Conservation (phyloP, 1,284 basidiomycete species). For the Apiotrichum veenhuisii region DNA sequence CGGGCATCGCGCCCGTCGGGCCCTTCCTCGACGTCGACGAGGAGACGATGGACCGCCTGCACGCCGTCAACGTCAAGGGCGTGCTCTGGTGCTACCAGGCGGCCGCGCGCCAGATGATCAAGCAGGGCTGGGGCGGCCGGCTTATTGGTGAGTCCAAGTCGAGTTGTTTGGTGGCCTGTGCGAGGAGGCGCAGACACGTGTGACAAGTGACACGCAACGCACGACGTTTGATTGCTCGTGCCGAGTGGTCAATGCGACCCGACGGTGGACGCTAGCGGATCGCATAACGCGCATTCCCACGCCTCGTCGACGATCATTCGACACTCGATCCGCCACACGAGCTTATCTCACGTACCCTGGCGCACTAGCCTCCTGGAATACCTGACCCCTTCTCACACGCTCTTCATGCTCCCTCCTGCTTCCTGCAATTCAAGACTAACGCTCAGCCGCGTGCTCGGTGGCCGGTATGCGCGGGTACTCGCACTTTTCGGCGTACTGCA, state of each 20-base stretch:
- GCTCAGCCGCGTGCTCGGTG: conserved; percentile 11
- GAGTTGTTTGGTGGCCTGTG: neutral
- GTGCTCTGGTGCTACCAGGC: conserved; percentile 49
- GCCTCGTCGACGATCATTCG: no score
- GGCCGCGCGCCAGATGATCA: conserved; percentile 53
- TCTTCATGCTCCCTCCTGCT: no score
- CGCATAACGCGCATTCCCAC: no score
- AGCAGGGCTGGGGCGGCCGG: conserved; percentile 51
- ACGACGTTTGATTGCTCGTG: no score
- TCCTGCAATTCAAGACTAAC: neutral
- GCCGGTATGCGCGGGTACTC: conserved; percentile 9
- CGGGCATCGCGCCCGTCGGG: conserved; percentile 47
- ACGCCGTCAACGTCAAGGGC: conserved; percentile 46
- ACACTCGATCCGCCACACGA: no score
- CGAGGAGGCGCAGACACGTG: conserved; percentile 5
- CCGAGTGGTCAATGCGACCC: no score
- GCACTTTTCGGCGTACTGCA: conserved; percentile 37
- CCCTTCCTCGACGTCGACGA: conserved; percentile 42
- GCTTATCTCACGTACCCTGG: no score
- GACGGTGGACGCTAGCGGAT: no score
- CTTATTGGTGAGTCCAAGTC: conserved; percentile 54
- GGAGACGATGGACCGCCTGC: conserved; percentile 39
- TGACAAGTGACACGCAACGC: no score
- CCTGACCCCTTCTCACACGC: no score
- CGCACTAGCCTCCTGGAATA: no score